These are phyloP conservation scores for Claviceps cyperi DNA, from an alignment of 2,329 filamentous ascomycete genomes.

Conservation along the genomic window DNA sequence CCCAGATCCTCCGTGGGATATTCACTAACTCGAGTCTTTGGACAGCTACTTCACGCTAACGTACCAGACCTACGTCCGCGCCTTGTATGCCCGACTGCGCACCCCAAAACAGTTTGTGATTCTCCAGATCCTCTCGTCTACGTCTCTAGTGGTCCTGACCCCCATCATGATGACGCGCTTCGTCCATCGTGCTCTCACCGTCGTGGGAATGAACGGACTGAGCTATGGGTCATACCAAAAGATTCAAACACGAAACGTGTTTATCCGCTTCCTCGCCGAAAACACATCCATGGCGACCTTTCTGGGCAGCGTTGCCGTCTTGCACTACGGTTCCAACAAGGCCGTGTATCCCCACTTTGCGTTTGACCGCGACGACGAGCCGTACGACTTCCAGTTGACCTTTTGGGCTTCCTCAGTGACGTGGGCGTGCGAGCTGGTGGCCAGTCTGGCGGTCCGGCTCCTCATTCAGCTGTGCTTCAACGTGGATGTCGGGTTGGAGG, in stretches of 20 bases:
- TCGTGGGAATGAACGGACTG: constrained; percentile 42
- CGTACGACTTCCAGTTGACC: constrained; percentile 48
- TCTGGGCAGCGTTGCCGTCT: constrained; percentile 47
- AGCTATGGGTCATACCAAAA: constrained; percentile 51
- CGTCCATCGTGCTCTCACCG: constrained; percentile 39
- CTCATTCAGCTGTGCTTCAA: constrained; percentile 44
- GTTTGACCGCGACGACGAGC: constrained; percentile 35
- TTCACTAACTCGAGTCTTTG: constrained; percentile 1
- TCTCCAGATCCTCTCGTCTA: constrained; percentile 50
- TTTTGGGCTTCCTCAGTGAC: constrained; percentile 49
- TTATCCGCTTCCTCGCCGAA: constrained; percentile 52
- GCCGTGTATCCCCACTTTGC: constrained; percentile 57
- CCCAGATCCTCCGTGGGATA: background rate
- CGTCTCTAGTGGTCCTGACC: constrained; percentile 46
- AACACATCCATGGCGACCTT: constrained; percentile 57
- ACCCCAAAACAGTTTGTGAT: constrained; percentile 50
- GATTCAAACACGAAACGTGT: constrained; percentile 50
- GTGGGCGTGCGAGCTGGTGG: constrained; percentile 51
- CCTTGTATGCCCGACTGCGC: constrained; percentile 52
- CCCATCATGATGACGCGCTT: constrained; percentile 48
- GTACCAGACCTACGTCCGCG: constrained; percentile 57
- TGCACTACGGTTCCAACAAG: constrained; percentile 54
- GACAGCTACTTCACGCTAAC: constrained; percentile 50
- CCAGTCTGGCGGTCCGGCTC: constrained; percentile 43
- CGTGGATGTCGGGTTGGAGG: constrained; percentile 49